Percentiles rank a stretch among this genome's conserved stretches.
phyloP scores from a whole-genome alignment of 2,329 filamentous ascomycete species.

The Alternaria arborescens region DNA sequence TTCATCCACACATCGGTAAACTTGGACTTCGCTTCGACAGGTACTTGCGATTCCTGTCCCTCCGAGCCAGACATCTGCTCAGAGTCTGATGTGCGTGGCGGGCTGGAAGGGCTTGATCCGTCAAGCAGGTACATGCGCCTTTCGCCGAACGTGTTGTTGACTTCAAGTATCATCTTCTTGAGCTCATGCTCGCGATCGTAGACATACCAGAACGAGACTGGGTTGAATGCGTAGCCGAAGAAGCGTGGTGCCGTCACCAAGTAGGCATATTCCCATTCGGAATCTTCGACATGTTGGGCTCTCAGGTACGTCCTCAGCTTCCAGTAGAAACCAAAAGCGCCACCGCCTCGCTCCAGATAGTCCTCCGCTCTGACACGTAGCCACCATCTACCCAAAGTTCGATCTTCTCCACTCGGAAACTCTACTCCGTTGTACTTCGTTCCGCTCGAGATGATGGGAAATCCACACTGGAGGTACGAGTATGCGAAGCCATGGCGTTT shows the following conservation, averaged over 20 bases:
- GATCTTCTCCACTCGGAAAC: slow-evolving; percentile 33
- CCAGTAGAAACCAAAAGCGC: slow-evolving; percentile 64
- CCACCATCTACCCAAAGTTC: slow-evolving; percentile 57
- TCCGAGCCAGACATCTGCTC: slow-evolving; percentile 12
- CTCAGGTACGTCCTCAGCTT: slow-evolving; percentile 70
- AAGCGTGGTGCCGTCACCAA: slow-evolving; percentile 75
- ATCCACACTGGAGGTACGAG: slow-evolving; percentile 73
- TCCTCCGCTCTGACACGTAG: slow-evolving; percentile 67
- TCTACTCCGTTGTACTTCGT: slow-evolving; percentile 28
- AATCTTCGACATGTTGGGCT: slow-evolving; percentile 66
- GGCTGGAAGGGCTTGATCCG: slow-evolving; percentile 42
- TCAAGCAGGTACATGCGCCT: slow-evolving; percentile 71
- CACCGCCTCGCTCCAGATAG: slow-evolving; percentile 66
- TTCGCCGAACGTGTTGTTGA: slow-evolving; percentile 81
- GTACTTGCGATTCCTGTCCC: slow-evolving; percentile 7
- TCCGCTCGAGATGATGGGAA: slow-evolving; percentile 71
- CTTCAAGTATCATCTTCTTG: slow-evolving; percentile 73
- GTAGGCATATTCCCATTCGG: slow-evolving; percentile 72
- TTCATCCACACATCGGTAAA: slow-evolving; percentile 69
- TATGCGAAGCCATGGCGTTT: slow-evolving; percentile 74
- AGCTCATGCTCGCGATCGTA: slow-evolving; percentile 68
- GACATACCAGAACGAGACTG: slow-evolving; percentile 81
- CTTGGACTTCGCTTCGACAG: slow-evolving; percentile 24
- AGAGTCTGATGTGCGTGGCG: slow-evolving; percentile 26
- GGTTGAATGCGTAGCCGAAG: slow-evolving; percentile 76